Evolutionary conservation across 306 rosid species (phyloP).

Genomic region (Ziziphus jujuba): DNA sequence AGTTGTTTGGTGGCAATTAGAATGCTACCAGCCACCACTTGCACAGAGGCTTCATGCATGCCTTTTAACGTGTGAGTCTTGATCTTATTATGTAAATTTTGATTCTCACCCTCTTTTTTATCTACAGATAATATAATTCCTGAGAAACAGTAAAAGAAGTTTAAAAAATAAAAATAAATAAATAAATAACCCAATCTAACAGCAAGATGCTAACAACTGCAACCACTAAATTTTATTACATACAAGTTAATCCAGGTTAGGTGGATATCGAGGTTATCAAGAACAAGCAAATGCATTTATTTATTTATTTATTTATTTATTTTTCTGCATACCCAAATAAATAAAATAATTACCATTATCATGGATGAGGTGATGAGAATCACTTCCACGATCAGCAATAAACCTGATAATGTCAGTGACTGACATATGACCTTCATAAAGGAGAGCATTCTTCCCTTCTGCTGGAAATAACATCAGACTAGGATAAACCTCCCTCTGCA

Average conservation of each 20-base stretch:
- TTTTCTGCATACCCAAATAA: not conserved
- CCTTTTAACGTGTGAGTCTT: conserved; percentile 33
- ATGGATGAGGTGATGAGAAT: conserved; percentile 50
- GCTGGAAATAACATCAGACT: conserved; percentile 84
- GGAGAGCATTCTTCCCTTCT: conserved; percentile 55
- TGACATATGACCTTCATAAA: conserved; percentile 71
- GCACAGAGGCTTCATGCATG: conserved; percentile 36
- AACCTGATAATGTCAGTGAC: conserved; percentile 70
- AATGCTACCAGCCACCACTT: conserved; percentile 54
- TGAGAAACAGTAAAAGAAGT: conserved; percentile 28
- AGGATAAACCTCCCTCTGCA: conserved; percentile 91
- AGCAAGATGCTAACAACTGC: not conserved
- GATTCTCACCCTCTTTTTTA: conserved; percentile 28
- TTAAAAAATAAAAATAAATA: no score
- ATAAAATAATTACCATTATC: conserved; percentile 57
- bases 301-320: no score
- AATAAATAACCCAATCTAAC: not conserved
- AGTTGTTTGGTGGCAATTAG: conserved; percentile 73
- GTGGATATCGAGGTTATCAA: no score
- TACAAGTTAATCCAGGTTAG: no score
- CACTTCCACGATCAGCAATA: conserved; percentile 70
- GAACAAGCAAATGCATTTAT: not conserved
- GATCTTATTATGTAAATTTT: conserved; percentile 29
- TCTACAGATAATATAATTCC: conserved; percentile 57
- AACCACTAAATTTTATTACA: not conserved